Evolutionary conservation across 169 alveolate genomes (phyloP).

Genomic region (Plasmodium malariae): DNA sequence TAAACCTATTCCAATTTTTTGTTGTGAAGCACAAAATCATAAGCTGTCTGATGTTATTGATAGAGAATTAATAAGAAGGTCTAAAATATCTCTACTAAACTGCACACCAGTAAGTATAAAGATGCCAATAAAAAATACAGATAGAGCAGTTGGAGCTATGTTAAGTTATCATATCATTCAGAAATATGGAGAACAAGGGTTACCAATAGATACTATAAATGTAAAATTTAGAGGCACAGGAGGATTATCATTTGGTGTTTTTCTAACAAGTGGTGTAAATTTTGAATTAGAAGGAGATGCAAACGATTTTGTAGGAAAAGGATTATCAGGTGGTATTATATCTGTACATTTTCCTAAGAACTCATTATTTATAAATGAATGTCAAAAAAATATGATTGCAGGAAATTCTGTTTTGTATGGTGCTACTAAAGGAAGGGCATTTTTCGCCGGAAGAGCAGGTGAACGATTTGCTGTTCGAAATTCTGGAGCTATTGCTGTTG

Average conservation of each 20-base stretch:
- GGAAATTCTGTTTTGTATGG: slow-evolving; percentile 89
- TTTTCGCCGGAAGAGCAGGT: slow-evolving; percentile 87
- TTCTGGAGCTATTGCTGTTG: slow-evolving; percentile 88
- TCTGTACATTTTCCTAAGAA: slow-evolving; percentile 80
- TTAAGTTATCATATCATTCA: slow-evolving; percentile 80
- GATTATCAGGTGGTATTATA: slow-evolving; percentile 85
- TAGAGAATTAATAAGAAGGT: slow-evolving; percentile 73
- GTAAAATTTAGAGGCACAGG: slow-evolving; percentile 83
- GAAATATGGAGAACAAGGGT: slow-evolving; percentile 72
- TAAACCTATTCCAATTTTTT: slow-evolving; percentile 73
- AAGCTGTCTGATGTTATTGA: slow-evolving; percentile 74
- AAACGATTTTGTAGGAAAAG: slow-evolving; percentile 87
- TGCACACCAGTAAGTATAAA: slow-evolving; percentile 73
- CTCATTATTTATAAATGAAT: slow-evolving; percentile 63
- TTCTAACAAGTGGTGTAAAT: slow-evolving; percentile 80
- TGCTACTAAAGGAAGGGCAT: slow-evolving; percentile 88
- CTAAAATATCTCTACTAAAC: slow-evolving; percentile 55
- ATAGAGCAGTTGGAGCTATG: slow-evolving; percentile 87
- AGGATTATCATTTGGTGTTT: slow-evolving; percentile 85
- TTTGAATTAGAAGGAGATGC: slow-evolving; percentile 88
- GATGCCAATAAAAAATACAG: slow-evolving; percentile 80
- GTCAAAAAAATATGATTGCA: slow-evolving; percentile 81
- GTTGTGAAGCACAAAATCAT: slow-evolving; percentile 78
- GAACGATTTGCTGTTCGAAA: slow-evolving; percentile 89
- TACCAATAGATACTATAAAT: slow-evolving; percentile 75